Evolutionary conservation across 2,329 filamentous ascomycete genomes (phyloP), one percentile per base, ranked within the genome.

Genomic region (Samsoniella hepiali): DNA sequence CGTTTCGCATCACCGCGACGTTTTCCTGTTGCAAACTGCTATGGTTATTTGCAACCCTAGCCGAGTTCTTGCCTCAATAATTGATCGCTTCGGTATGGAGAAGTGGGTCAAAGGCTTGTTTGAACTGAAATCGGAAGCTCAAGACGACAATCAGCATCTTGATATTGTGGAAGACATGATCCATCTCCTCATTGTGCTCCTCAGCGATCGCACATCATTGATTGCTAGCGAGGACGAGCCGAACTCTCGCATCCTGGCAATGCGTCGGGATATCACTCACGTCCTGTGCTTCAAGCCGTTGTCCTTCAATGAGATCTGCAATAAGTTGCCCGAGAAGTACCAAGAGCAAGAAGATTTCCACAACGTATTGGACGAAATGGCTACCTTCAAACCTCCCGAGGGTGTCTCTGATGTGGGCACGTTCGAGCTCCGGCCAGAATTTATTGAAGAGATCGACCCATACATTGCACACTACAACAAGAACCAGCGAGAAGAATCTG

Each of bases 391-490:
- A 67, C 82, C 92, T 10, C 95, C 95, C 0, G 95, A 99, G 75
- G 95, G 94, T 5, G 78, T 98, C 38, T 91, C 91, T 5, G 95
- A 99, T 73, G 91, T 93, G 17, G 95, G 96, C 63, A 96, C 91
- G 0, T 99, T 99, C 71, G 93, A 97, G 74, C 80, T 99, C 58
- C 95, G 93, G 72, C 87, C 90, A 5, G 86, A 96, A 65, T 95
- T 89, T 69, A 84, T 97, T 45, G 90, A 94, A 68, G 85, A 96
- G 54, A 87, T 99, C 58, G 96, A 99, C 73, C 95, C 96, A 1
- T 99, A 97, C 74, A 95, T 93, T 71, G 91, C 93, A 7, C 93
- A 98, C 72, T 99, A 97, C 75, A 96, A 88, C 71, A 96, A 97
- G 73, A 99, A 99, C 71, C 94, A 98, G 74, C 87, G 95, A 58